A percentile compares a stretch with the other conserved stretches of the same genome.
Evolutionary conservation across 257 asterid genomes (phyloP).

Genomic region (Handroanthus guayacan): DNA sequence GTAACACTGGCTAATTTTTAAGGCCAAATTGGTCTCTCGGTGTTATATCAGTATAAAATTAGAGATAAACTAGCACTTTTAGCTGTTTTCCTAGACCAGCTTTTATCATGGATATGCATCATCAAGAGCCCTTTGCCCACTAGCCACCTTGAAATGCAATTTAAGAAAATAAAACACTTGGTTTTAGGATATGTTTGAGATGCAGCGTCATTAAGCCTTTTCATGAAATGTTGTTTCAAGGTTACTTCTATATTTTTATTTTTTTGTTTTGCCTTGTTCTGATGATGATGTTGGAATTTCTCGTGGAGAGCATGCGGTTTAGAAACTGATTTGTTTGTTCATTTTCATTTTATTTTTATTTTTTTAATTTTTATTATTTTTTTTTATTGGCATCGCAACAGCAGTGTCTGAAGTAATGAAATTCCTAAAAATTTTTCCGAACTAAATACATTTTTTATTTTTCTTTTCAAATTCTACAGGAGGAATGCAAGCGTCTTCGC

Average conservation of each 20-base stretch:
- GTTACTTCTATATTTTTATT: constrained; percentile 2
- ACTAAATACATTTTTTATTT: constrained; percentile 3
- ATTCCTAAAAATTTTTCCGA: not conserved
- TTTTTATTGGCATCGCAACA: constrained; percentile 14
- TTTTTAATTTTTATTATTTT: not conserved
- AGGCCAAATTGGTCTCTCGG: not conserved
- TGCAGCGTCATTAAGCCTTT: not conserved
- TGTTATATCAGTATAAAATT: not conserved
- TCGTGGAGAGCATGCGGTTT: constrained; percentile 12
- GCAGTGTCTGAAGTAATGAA: not conserved
- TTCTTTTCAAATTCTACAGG: constrained; percentile 56
- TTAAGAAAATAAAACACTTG: not conserved
- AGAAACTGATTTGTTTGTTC: not conserved
- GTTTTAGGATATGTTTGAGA: not conserved
- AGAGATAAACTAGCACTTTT: not conserved
- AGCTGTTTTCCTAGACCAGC: constrained; percentile 14
- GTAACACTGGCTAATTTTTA: not conserved
- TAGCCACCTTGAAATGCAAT: constrained; percentile 12
- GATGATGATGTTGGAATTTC: constrained; percentile 21
- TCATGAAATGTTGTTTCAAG: constrained; percentile 10
- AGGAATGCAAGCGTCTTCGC: constrained; percentile 98
- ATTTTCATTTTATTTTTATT: not conserved
- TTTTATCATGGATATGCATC: constrained; percentile 8
- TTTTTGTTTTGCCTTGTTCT: constrained; percentile 23
- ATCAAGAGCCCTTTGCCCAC: not conserved